Percentiles rank a stretch among this genome's conserved stretches.
These are phyloP conservation scores for Zoysia matrella DNA, from an alignment of 202 grass and related monocot genomes.

Conservation along the genomic window DNA sequence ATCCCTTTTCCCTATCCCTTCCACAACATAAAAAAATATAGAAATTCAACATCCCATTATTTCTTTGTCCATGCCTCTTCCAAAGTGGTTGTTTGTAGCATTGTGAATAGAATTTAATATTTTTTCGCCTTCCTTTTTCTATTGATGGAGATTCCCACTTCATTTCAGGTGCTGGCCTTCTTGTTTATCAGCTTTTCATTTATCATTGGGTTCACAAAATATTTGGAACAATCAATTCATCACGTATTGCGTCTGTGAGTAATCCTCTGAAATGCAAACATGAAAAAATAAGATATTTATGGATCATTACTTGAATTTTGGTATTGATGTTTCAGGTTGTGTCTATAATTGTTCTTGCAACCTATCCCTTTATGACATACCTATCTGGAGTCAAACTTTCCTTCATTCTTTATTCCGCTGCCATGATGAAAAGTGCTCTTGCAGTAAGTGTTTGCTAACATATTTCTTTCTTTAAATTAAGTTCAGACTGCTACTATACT, in stretches of 20 bases:
- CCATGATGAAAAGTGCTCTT: neutral
- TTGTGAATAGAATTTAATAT: neutral
- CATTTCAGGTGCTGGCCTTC: constrained; percentile 54
- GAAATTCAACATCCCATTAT: neutral
- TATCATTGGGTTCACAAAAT: constrained; percentile 53
- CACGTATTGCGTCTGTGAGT: constrained; percentile 55
- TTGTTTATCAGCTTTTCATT: constrained; percentile 57
- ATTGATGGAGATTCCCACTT: neutral
- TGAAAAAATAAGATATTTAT: neutral
- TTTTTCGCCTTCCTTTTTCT: neutral
- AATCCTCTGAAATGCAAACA: neutral
- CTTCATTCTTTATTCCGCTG: constrained; percentile 35
- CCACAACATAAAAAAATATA: neutral
- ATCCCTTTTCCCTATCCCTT: no score
- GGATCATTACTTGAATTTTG: neutral
- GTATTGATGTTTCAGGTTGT: constrained; percentile 10
- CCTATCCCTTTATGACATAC: constrained; percentile 70
- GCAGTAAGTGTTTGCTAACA: constrained; percentile 13
- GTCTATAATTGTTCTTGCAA: constrained; percentile 45
- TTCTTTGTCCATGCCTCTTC: neutral
- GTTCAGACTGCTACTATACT: neutral
- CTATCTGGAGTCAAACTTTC: constrained; percentile 49
- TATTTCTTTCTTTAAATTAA: neutral
- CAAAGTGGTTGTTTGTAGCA: neutral
- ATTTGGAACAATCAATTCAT: constrained; percentile 52